phyloP scores from a whole-genome alignment of 805 yeast genomes.

The Ascoidea tarda region DNA sequence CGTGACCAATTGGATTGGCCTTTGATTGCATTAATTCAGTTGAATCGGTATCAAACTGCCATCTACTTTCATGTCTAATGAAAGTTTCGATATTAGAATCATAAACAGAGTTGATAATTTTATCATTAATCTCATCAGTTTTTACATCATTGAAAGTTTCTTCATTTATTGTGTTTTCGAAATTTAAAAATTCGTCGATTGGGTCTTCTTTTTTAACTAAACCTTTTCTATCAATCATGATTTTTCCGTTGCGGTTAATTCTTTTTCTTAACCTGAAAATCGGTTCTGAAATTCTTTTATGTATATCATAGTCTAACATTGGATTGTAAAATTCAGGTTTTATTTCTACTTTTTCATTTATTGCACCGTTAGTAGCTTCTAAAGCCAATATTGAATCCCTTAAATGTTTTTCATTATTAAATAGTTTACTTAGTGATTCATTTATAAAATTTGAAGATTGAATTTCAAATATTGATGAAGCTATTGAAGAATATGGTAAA shows the following conservation, averaged over 20 bases:
- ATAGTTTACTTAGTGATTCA: conserved; percentile 23
- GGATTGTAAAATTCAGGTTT: conserved; percentile 23
- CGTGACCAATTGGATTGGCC: conserved; percentile 45
- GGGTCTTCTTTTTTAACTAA: conserved; percentile 20
- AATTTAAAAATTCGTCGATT: conserved; percentile 26
- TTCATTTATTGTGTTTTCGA: conserved; percentile 14
- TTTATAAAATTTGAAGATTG: conserved; percentile 44
- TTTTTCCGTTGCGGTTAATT: conserved; percentile 53
- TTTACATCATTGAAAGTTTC: conserved; percentile 11
- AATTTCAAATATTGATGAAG: conserved; percentile 52
- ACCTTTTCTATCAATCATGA: conserved; percentile 65
- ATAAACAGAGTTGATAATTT: conserved; percentile 21
- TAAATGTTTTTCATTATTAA: conserved; percentile 30
- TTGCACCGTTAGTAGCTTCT: conserved; percentile 35
- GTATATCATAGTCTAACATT: conserved; percentile 12
- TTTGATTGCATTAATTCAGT: conserved; percentile 22
- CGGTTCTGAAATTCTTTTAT: conserved; percentile 16
- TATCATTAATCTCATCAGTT: conserved; percentile 14
- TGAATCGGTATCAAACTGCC: conserved; percentile 53
- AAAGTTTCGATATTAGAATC: conserved; percentile 29
- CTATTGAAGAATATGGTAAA: conserved; percentile 69
- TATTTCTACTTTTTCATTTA: conserved; percentile 18
- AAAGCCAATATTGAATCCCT: conserved; percentile 19
- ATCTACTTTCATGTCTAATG: conserved; percentile 42
- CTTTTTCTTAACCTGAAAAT: conserved; percentile 59